Evolutionary conservation across 2,329 filamentous ascomycete species (phyloP).

Genomic region (Fusarium sp.): DNA sequence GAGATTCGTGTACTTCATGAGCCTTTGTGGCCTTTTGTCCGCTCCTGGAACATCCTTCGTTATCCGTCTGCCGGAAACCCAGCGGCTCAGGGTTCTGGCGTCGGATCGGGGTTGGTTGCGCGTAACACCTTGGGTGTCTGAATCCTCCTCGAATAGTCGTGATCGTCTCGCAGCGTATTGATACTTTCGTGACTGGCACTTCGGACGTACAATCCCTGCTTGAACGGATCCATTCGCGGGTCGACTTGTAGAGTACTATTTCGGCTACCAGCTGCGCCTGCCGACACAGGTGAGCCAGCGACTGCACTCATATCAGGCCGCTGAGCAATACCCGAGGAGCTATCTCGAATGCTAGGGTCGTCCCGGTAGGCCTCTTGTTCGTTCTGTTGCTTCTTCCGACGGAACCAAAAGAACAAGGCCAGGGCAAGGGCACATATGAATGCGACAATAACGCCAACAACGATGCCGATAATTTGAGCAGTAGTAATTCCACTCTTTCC

Average conservation of each 20-base stretch:
- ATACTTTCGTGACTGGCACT: constrained; percentile 71
- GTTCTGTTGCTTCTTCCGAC: constrained; percentile 56
- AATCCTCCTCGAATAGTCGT: constrained; percentile 71
- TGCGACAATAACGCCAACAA: constrained; percentile 59
- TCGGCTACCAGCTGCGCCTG: constrained; percentile 55
- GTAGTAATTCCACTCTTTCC: constrained; percentile 50
- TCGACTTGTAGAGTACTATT: constrained; percentile 67
- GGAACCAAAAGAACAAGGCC: constrained; percentile 55
- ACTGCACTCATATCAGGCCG: constrained; percentile 54
- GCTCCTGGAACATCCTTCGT: constrained; percentile 28
- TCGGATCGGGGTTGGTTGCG: constrained; percentile 69
- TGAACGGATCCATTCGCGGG: constrained; percentile 70
- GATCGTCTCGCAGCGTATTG: constrained; percentile 70
- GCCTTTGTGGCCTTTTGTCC: constrained; percentile 39
- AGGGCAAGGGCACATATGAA: constrained; percentile 52
- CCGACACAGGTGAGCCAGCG: constrained; percentile 46
- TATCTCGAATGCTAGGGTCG: constrained; percentile 59
- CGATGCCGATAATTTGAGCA: constrained; percentile 62
- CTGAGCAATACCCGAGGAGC: constrained; percentile 59
- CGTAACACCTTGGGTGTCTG: constrained; percentile 66
- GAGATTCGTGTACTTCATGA: constrained; percentile 49
- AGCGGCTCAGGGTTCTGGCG: constrained; percentile 23
- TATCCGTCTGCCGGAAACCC: constrained; percentile 12
- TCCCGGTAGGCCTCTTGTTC: constrained; percentile 55
- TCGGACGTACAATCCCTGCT: constrained; percentile 64